Evolutionary conservation across 495 filamentous ascomycete species (phyloP).

Genomic region (Xylaria castorea): DNA sequence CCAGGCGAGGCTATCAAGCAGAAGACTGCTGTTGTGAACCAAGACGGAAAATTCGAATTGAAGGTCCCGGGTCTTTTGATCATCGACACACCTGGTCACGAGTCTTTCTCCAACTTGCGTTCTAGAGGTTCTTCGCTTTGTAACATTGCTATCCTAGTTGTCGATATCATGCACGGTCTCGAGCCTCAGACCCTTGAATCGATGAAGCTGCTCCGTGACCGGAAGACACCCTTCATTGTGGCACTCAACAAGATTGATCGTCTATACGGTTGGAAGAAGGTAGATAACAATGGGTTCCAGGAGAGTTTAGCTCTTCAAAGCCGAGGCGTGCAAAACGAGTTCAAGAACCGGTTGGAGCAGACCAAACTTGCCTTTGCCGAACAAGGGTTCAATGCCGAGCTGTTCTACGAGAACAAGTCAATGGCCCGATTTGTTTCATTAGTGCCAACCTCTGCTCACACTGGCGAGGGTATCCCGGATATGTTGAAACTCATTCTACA

Average conservation of each 20-base stretch:
- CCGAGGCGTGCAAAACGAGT: conserved; percentile 94
- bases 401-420: conserved; percentile 97
- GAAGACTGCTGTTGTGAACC: conserved; percentile 93
- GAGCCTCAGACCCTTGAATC: conserved; percentile 98
- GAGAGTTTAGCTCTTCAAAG: conserved; percentile 89
- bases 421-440: conserved; percentile 92
- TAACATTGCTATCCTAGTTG: conserved; percentile 98
- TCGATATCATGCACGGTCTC: conserved; percentile 99
- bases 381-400: conserved; percentile 96
- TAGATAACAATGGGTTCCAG: conserved; percentile 97
- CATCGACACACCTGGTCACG: conserved; percentile 99
- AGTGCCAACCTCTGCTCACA: conserved; percentile 96
- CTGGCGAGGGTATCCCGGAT: conserved; percentile 97
- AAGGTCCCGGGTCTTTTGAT: conserved; percentile 97
- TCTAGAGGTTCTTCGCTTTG: conserved; percentile 96
- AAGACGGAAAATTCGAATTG: conserved; percentile 89
- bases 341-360: conserved; percentile 85
- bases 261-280: conserved; percentile 97
- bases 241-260: conserved; percentile 99
- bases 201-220: conserved; percentile 89
- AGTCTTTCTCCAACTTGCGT: conserved; percentile 98
- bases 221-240: conserved; percentile 98
- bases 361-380: conserved; percentile 94
- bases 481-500: conserved; percentile 95
- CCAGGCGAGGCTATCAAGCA: conserved; percentile 81